A percentile compares a stretch with the other conserved stretches of the same genome.
phyloP scores from a whole-genome alignment of 2,329 filamentous ascomycete genomes.

The Aspergillus ustus region DNA sequence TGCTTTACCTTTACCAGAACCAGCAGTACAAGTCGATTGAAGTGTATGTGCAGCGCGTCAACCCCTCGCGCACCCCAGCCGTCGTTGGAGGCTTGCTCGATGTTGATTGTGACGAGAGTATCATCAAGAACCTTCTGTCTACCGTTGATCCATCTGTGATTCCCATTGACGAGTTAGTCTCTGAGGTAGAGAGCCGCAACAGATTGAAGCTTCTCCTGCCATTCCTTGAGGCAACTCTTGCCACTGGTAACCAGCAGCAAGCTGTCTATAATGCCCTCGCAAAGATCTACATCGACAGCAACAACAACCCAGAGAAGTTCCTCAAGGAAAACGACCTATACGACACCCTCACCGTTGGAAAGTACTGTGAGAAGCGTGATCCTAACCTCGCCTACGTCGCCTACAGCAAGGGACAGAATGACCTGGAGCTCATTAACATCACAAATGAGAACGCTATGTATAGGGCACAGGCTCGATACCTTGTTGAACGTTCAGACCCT shows the following conservation, averaged over 20 bases:
- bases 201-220: constrained; percentile 92
- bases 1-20: constrained; percentile 97
- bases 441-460: constrained; percentile 99
- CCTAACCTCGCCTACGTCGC: constrained; percentile 94
- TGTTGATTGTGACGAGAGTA: constrained; percentile 93
- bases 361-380: constrained; percentile 98
- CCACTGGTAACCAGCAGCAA: constrained; percentile 90
- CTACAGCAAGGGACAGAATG: constrained; percentile 95
- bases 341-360: constrained; percentile 87
- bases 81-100: constrained; percentile 93
- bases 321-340: constrained; percentile 97
- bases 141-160: constrained; percentile 85
- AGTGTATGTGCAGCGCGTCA: constrained; percentile 95
- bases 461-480: constrained; percentile 92
- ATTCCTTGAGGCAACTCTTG: constrained; percentile 91
- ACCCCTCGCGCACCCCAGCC: constrained; percentile 85
- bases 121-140: constrained; percentile 88
- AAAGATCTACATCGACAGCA: constrained; percentile 99
- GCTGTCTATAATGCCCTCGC: constrained; percentile 96
- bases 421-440: constrained; percentile 94
- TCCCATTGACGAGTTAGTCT: constrained; percentile 91
- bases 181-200: constrained; percentile 94
- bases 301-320: constrained; percentile 98
- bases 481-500: constrained; percentile 83
- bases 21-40: constrained; percentile 99